These are phyloP conservation scores for Fusarium tricinctum DNA, from an alignment of 2,329 filamentous ascomycete species.

Conservation along the genomic window DNA sequence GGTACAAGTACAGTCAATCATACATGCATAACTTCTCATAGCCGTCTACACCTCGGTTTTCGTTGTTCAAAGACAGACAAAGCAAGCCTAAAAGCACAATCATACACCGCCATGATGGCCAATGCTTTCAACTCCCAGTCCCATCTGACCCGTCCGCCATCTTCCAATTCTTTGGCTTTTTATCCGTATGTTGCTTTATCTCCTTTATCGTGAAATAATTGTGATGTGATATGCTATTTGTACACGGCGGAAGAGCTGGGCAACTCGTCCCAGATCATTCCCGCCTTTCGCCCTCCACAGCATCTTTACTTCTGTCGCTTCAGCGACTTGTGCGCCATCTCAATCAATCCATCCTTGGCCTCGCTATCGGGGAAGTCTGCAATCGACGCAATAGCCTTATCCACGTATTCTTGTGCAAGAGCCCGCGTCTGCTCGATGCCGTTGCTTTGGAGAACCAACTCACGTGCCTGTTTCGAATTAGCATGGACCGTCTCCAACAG, in stretches of 20 bases:
- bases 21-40: conserved; percentile 39
- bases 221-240: conserved; percentile 38
- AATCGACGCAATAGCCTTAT: conserved; percentile 89
- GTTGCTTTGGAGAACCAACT: conserved; percentile 84
- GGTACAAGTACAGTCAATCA: conserved; percentile 42
- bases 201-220: conserved; percentile 29
- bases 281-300: conserved; percentile 7
- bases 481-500: conserved; percentile 36
- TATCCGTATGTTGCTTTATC: conserved; percentile 9
- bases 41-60: conserved; percentile 22
- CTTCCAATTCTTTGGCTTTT: conserved; percentile 4
- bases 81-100: conserved; percentile 33
- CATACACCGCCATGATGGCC: conserved; percentile 36
- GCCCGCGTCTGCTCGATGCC: conserved; percentile 93
- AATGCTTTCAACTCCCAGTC: conserved; percentile 17
- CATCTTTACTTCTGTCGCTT: conserved; percentile 82
- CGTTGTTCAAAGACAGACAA: conserved; percentile 22
- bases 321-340: conserved; percentile 95
- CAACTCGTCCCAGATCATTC: conserved; percentile 19
- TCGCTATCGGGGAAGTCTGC: conserved; percentile 90
- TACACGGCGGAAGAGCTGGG: conserved; percentile 37
- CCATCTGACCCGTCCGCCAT: conserved; percentile 18
- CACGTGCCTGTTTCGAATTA: conserved; percentile 75
- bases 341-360: conserved; percentile 89
- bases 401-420: conserved; percentile 89